A percentile compares a stretch with the other conserved stretches of the same genome.
phyloP scores from a whole-genome alignment of 2,329 filamentous ascomycete genomes.

The Trichoderma harzianum region DNA sequence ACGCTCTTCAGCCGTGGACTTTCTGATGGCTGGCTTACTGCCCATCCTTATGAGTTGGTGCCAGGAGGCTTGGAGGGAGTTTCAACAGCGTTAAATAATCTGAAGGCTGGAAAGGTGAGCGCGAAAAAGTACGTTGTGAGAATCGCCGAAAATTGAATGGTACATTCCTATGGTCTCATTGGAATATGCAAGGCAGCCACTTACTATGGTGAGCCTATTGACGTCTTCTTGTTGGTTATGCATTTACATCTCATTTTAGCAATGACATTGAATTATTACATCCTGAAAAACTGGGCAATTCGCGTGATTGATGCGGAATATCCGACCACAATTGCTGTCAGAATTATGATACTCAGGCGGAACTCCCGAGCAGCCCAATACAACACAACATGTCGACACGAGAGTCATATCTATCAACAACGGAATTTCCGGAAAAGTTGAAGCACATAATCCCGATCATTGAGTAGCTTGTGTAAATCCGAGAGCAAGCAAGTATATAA shows the following conservation, averaged over 20 bases:
- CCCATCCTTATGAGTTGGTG: background rate
- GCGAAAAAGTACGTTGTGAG: background rate
- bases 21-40: background rate
- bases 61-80: background rate
- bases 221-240: too few species aligned
- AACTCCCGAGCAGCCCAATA: background rate
- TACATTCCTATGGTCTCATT: background rate
- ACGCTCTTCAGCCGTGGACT: background rate
- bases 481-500: background rate
- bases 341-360: background rate
- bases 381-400: background rate
- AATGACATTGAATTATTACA: accelerated
- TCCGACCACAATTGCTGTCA: background rate
- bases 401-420: background rate
- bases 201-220: too few species aligned
- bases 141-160: background rate
- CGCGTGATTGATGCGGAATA: background rate
- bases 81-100: background rate
- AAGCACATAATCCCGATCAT: background rate
- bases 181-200: too few species aligned
- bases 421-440: background rate
- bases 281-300: accelerated
- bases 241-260: accelerated
- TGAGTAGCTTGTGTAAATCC: background rate
- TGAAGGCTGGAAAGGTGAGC: background rate